Conservation (phyloP, 2,329 filamentous ascomycete species). For the Hirsutella thompsonii region DNA sequence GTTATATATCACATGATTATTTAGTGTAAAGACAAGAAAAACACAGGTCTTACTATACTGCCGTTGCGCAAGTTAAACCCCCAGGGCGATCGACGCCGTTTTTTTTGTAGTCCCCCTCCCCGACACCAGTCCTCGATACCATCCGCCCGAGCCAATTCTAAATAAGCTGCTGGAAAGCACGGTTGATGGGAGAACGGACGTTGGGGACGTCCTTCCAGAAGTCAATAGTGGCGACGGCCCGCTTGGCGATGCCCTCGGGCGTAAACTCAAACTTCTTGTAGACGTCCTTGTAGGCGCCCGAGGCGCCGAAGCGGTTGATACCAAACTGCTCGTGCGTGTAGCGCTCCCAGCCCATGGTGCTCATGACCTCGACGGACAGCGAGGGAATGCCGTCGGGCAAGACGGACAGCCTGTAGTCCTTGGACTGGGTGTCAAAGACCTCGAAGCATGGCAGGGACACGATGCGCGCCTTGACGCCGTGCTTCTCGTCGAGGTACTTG, state of each 20-base stretch:
- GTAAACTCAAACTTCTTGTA: constrained; percentile 99
- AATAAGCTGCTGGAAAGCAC: constrained; percentile 93
- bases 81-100: too few relatives aligned
- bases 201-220: constrained; percentile 94
- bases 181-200: constrained; percentile 89
- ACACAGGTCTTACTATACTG: too few relatives aligned
- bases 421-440: constrained; percentile 85
- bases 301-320: constrained; percentile 97
- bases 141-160: too few relatives aligned
- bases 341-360: constrained; percentile 95
- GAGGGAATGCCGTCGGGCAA: constrained; percentile 90
- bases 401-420: constrained; percentile 89
- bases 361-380: constrained; percentile 91
- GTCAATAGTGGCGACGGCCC: constrained; percentile 78
- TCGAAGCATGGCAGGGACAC: constrained; percentile 96
- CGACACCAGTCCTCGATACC: too few relatives aligned
- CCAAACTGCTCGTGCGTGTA: constrained; percentile 99
- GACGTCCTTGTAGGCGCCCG: constrained; percentile 92
- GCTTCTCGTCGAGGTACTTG: constrained; percentile 81
- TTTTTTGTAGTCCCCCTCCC: too few relatives aligned
- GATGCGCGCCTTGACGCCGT: constrained; percentile 76
- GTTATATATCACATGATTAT: too few relatives aligned
- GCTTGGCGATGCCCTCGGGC: constrained; percentile 91
- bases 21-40: too few relatives aligned
- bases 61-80: too few relatives aligned